A percentile compares a stretch with the other conserved stretches of the same genome.
Evolutionary conservation across 1,284 basidiomycete genomes (phyloP).

Genomic region (Cutaneotrichosporon cavernicola): DNA sequence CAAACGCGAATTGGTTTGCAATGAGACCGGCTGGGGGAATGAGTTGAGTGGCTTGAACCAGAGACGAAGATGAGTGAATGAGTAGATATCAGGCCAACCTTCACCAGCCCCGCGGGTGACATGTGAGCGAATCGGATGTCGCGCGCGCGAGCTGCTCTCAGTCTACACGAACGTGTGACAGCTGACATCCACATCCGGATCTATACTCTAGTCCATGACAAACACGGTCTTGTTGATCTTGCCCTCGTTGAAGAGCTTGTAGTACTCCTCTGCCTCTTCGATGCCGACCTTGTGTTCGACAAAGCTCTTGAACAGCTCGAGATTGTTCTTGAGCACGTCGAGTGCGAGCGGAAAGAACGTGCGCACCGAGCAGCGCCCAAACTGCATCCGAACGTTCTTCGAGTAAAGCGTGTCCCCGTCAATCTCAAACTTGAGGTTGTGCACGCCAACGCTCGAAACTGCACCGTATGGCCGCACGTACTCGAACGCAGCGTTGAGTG

Average conservation of each 20-base stretch:
- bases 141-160: neutral
- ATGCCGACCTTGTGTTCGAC: constrained; percentile 46
- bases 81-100: too few relatives aligned
- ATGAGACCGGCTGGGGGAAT: too few relatives aligned
- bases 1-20: too few relatives aligned
- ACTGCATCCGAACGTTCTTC: constrained; percentile 62
- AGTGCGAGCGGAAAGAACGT: constrained; percentile 73
- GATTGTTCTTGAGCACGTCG: constrained; percentile 59
- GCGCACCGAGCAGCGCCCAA: constrained; percentile 77
- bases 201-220: constrained; percentile 25
- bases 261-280: constrained; percentile 50
- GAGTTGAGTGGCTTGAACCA: too few relatives aligned
- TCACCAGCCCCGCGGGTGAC: too few relatives aligned
- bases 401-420: constrained; percentile 63
- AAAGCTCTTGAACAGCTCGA: constrained; percentile 45
- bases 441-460: constrained; percentile 73
- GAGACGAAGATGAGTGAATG: too few relatives aligned
- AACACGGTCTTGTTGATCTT: constrained; percentile 53
- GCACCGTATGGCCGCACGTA: constrained; percentile 77
- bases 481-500: constrained; percentile 69
- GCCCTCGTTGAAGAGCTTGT: constrained; percentile 47
- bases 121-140: too few relatives aligned
- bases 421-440: constrained; percentile 39
- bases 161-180: neutral
- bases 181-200: neutral